phyloP scores from a whole-genome alignment of 345 rosid species.

The Anastatica hierochuntica region DNA sequence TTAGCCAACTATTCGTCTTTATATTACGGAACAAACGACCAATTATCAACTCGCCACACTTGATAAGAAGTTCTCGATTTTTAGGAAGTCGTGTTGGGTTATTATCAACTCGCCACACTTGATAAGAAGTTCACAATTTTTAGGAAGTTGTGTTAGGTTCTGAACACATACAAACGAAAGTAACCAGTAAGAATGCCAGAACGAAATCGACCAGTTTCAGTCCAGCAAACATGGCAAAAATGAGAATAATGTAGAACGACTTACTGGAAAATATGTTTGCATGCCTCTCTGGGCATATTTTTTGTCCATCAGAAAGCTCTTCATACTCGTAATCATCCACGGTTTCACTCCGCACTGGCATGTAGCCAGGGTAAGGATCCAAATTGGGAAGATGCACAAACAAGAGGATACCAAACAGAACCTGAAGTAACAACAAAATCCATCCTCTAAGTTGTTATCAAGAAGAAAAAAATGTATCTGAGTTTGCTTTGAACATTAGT shows the following conservation, averaged over 20 bases:
- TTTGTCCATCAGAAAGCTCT: slow-evolving; percentile 79
- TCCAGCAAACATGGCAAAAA: not conserved
- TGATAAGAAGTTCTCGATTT: not conserved
- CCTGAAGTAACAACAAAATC: slow-evolving; percentile 34
- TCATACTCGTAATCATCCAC: slow-evolving; percentile 69
- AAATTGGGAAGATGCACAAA: slow-evolving; percentile 62
- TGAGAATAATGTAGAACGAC: slow-evolving; percentile 20
- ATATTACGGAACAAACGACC: not conserved
- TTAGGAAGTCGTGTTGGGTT: not conserved
- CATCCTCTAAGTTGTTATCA: not conserved
- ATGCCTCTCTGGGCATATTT: slow-evolving; percentile 76
- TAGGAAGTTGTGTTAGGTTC: not conserved
- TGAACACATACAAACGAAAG: slow-evolving; percentile 2
- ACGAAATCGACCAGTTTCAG: not conserved
- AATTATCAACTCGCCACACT: not conserved
- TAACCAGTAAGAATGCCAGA: slow-evolving; percentile 3
- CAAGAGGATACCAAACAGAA: slow-evolving; percentile 71
- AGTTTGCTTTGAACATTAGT: slow-evolving; percentile 5
- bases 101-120: not conserved
- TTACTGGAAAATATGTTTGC: slow-evolving; percentile 69
- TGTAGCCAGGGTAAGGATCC: slow-evolving; percentile 95
- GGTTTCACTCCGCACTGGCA: slow-evolving; percentile 44
- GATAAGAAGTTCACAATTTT: not conserved
- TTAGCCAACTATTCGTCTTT: not conserved
- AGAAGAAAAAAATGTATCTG: not conserved